Percentiles rank a stretch among this genome's conserved stretches.
Conservation (phyloP, 345 rosid genomes). For the Syzygium oleosum region DNA sequence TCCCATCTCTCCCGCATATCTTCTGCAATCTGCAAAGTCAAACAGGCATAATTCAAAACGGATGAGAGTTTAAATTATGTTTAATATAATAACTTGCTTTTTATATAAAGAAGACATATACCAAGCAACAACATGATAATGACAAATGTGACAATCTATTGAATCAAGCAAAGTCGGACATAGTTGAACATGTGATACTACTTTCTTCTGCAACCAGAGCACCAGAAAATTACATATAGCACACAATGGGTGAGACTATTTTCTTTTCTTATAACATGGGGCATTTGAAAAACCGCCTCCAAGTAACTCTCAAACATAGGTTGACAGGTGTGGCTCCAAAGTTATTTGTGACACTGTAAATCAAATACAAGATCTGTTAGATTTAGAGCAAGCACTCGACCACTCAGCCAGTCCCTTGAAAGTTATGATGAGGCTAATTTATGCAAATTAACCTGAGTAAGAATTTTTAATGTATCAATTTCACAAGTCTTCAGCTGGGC, state of each 20-base stretch:
- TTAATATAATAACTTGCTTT: background rate
- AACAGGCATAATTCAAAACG: background rate
- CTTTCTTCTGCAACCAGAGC: background rate
- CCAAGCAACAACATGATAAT: background rate
- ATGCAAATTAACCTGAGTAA: background rate
- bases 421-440: background rate
- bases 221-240: background rate
- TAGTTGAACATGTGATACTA: background rate
- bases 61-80: background rate
- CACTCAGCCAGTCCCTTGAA: background rate
- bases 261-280: background rate
- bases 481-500: background rate
- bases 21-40: constrained; percentile 70
- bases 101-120: background rate
- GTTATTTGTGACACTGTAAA: background rate
- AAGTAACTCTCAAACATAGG: background rate
- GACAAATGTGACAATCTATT: background rate
- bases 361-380: background rate
- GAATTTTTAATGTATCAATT: background rate
- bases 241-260: background rate
- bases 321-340: background rate
- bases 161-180: background rate
- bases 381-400: background rate
- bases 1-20: constrained; percentile 95
- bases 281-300: background rate